Conservation (phyloP, 1,284 basidiomycete genomes). For the Schizophyllum commune region DNA sequence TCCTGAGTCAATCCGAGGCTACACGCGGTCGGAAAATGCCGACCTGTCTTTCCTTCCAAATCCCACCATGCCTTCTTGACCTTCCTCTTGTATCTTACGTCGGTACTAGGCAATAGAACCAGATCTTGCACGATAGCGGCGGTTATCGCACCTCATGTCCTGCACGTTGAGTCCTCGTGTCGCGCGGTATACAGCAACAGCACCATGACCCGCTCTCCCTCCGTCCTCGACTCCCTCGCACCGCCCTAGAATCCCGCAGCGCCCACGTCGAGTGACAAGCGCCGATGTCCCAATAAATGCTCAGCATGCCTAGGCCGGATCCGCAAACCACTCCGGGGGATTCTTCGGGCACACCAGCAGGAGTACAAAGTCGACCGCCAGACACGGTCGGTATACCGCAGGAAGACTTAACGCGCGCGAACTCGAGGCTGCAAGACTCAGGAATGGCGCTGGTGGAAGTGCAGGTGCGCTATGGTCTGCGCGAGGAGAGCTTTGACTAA, state of each 20-base stretch:
- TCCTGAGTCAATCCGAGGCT: too few relatives aligned
- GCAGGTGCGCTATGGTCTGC: neutral
- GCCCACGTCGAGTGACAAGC: neutral
- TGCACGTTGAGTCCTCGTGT: neutral
- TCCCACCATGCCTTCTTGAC: neutral
- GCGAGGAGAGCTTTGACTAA: neutral
- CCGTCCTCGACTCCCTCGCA: neutral
- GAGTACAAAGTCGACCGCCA: neutral
- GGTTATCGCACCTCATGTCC: neutral
- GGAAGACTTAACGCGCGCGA: neutral
- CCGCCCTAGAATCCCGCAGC: neutral
- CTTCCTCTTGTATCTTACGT: neutral
- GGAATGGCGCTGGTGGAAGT: neutral
- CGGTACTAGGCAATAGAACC: neutral
- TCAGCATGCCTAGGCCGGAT: neutral
- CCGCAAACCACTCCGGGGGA: neutral
- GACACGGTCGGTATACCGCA: neutral
- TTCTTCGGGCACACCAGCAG: neutral
- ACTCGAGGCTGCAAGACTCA: neutral
- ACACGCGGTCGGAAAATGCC: too few relatives aligned
- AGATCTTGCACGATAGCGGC: neutral
- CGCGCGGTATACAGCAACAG: neutral
- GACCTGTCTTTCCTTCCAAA: too few relatives aligned
- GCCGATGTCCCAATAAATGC: neutral
- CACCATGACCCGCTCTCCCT: neutral